Base-by-base conservation (phyloP, 176 grass and related monocot genomes). In the Zoysia pacifica region DNA sequence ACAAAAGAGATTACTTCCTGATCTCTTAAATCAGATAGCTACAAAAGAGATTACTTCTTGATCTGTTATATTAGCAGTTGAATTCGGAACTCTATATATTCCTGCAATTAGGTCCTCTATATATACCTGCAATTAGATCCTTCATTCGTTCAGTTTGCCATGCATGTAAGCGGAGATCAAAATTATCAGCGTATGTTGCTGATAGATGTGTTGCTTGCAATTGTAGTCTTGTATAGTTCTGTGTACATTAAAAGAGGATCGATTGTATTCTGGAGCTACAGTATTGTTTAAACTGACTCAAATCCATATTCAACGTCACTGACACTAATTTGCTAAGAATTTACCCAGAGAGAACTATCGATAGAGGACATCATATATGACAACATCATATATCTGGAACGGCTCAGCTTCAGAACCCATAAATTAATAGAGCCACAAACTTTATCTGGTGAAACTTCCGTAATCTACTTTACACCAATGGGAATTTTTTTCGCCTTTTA, bases 401-500 rank as follows among this genome's bases (percentile, higher is more conserved):
- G 47, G 42, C 64, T 83, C 52, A 51, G 18, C 44, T 16, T 51
- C 5, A 71, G n/a, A 65, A 59, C 48, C 18, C 1, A 36, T 48
- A 62, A 28, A 72, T 15, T 14, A 76, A 48, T 53, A 50, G 62
- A 69, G 37, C 35, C 71, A 81, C 36, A 55, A 69, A 65, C 36
- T 77, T 35, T 20, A 16, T 79, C 48, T 81, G 58, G 53, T 85
- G 10, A 81, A 71, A 72, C 37, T 51, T 47, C 14, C 61, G 2
- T 50, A 75, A 70, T 65, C 63, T 52, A 76, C 63, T 83, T 84
- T 70, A 58, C 18, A 84, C 81, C 73, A 95, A 48, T 81, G 70
- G 37, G 75, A 85, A 77, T 74, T 28, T 79, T 79, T 78, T 98
- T 69, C 90, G 87, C 79, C 82, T 93, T 84, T 99, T 99, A 42